phyloP scores from a whole-genome alignment of 2,329 filamentous ascomycete genomes.

The Zymoseptoria passerinii region DNA sequence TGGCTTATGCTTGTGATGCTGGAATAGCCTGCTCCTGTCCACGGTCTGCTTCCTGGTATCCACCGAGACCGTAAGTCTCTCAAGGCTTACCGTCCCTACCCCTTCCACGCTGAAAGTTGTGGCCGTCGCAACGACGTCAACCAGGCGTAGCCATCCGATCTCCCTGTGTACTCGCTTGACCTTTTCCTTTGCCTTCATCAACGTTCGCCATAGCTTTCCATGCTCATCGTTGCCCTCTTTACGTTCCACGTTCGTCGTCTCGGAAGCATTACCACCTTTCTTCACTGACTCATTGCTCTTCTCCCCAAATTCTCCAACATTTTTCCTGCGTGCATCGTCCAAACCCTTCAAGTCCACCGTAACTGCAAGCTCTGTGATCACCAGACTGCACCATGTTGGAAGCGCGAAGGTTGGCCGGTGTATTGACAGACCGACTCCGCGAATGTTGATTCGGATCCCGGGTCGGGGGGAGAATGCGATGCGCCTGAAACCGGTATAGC shows the following conservation, averaged over 20 bases:
- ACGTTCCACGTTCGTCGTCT: slow-evolving; percentile 9
- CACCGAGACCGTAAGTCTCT: slow-evolving; percentile 74
- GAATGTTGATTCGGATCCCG: slow-evolving; percentile 81
- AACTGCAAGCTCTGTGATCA: slow-evolving; percentile 75
- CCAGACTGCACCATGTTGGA: slow-evolving; percentile 90
- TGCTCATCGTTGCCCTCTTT: slow-evolving; percentile 30
- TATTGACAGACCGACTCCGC: slow-evolving; percentile 76
- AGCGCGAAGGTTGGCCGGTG: slow-evolving; percentile 95
- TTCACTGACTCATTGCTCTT: slow-evolving; percentile 3
- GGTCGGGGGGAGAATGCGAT: slow-evolving; percentile 84
- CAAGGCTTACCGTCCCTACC: slow-evolving; percentile 77
- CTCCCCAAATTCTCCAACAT: slow-evolving; percentile 11
- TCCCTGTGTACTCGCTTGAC: slow-evolving; percentile 80
- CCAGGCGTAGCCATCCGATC: slow-evolving; percentile 79
- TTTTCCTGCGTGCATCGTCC: slow-evolving; percentile 23
- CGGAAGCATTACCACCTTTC: slow-evolving; percentile 6
- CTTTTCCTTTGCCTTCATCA: slow-evolving; percentile 72
- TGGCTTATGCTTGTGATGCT: slow-evolving; percentile 60
- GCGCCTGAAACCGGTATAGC: slow-evolving; percentile 82
- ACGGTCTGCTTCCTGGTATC: slow-evolving; percentile 89
- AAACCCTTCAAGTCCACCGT: slow-evolving; percentile 69
- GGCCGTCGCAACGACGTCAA: slow-evolving; percentile 79
- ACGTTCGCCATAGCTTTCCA: slow-evolving; percentile 69
- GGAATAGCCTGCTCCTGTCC: slow-evolving; percentile 80
- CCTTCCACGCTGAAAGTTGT: slow-evolving; percentile 68